phyloP scores from a whole-genome alignment of 2,329 filamentous ascomycete species.

The Diaporthe sp. region DNA sequence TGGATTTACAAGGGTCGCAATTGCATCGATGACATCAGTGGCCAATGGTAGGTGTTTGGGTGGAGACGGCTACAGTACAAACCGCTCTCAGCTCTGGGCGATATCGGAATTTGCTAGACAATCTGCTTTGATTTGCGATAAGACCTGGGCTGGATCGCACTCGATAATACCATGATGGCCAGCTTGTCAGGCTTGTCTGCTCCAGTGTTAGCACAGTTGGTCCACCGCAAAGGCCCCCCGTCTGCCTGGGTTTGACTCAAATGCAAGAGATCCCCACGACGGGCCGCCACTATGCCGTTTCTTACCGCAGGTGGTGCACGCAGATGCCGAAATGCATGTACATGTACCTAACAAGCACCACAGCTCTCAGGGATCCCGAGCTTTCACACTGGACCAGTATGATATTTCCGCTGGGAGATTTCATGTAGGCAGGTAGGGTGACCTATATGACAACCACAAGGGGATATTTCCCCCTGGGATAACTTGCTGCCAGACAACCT shows the following conservation, averaged over 20 bases:
- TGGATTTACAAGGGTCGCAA: not conserved
- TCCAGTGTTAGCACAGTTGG: not conserved
- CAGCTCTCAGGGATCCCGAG: not conserved
- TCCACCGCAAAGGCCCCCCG: not conserved
- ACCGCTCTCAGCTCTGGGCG: constrained; percentile 7
- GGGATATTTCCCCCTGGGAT: not conserved
- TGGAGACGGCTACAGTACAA: not conserved
- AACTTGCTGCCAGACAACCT: not conserved
- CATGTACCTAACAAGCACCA: not conserved
- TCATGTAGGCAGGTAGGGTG: too few species aligned
- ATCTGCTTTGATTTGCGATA: not conserved
- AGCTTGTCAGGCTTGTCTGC: not conserved
- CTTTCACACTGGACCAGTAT: not conserved
- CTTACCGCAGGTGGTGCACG: not conserved
- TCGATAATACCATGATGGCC: not conserved
- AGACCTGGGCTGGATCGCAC: not conserved
- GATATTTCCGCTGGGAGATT: not conserved
- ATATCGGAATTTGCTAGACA: constrained; percentile 12
- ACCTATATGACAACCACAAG: too few species aligned
- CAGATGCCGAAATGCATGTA: not conserved
- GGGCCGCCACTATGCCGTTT: not conserved
- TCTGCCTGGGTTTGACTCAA: not conserved
- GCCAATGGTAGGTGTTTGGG: constrained; percentile 17
- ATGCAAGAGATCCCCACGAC: not conserved
- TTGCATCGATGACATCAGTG: constrained; percentile 40